Percentiles rank a stretch among this genome's conserved stretches.
These are phyloP conservation scores for Blepharisma stoltei DNA, from an alignment of 73 alveolate species.

Conservation along the genomic window DNA sequence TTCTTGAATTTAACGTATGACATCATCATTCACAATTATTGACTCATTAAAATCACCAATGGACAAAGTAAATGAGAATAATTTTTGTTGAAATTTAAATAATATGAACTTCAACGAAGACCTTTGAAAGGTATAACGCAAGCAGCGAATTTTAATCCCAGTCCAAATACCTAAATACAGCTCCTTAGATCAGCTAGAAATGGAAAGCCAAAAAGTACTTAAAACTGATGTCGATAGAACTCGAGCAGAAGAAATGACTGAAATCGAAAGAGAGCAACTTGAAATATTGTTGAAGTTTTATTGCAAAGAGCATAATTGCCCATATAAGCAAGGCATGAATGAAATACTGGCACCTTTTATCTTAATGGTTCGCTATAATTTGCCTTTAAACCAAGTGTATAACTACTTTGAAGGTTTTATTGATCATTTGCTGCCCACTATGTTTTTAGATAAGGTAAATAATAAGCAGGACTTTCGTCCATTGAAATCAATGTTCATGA, in stretches of 20 bases:
- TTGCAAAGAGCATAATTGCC: constrained; percentile 48
- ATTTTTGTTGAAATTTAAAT: no score
- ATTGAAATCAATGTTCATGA: constrained; percentile 40
- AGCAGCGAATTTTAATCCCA: no score
- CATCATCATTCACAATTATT: no score
- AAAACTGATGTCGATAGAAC: constrained; percentile 37
- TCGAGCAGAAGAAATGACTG: constrained; percentile 24
- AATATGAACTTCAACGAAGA: no score
- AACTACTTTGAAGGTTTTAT: constrained; percentile 33
- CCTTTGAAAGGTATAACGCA: no score
- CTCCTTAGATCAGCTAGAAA: no score
- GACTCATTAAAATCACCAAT: no score
- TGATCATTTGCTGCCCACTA: constrained; percentile 32
- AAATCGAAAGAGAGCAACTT: constrained; percentile 38
- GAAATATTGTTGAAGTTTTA: constrained; percentile 63
- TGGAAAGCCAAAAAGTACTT: no score
- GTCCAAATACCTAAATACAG: no score
- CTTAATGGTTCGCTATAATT: constrained; percentile 30
- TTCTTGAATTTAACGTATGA: no score
- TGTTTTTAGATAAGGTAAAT: constrained; percentile 27
- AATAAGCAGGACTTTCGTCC: constrained; percentile 43
- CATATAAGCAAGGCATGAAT: constrained; percentile 80
- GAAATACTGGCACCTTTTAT: constrained; percentile 68
- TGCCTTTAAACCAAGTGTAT: constrained; percentile 12
- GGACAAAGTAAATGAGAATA: no score